A percentile compares a stretch with the other conserved stretches of the same genome.
phyloP scores from a whole-genome alignment of 1,139 yeast species.

The Scheffersomyces illinoinensis region DNA sequence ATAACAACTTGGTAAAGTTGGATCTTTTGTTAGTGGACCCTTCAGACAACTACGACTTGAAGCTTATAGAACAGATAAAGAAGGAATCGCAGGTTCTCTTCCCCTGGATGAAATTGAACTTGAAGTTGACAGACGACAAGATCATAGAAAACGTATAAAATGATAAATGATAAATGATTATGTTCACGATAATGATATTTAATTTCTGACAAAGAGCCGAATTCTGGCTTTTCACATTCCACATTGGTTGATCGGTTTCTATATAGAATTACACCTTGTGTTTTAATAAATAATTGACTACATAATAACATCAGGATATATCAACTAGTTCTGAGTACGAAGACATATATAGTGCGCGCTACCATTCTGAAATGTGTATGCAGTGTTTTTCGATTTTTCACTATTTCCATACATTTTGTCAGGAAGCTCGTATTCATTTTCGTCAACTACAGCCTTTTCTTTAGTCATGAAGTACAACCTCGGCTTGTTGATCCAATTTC shows the following conservation, averaged over 20 bases:
- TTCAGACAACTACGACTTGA: conserved; percentile 1
- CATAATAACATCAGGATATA: not conserved
- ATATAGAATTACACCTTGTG: not conserved
- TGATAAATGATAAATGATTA: not conserved
- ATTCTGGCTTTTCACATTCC: not conserved
- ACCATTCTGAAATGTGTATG: no score
- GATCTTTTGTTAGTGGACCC: conserved; percentile 9
- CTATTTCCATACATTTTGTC: not conserved
- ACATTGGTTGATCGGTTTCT: not conserved
- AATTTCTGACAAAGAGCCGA: not conserved
- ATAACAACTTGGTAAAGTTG: conserved; percentile 8
- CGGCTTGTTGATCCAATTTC: not conserved
- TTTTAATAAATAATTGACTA: no score
- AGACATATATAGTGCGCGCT: no score
- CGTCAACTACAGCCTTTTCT: not conserved
- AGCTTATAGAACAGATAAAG: conserved; percentile 1
- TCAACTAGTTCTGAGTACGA: no score
- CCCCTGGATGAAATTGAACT: conserved; percentile 9
- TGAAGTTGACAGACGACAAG: conserved; percentile 3
- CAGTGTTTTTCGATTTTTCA: not conserved
- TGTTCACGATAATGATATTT: not conserved
- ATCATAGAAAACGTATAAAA: not conserved
- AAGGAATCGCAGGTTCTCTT: conserved; percentile 3
- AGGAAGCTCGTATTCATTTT: not conserved
- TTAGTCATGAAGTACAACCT: not conserved